Base-by-base conservation (phyloP, 176 grass and related monocot genomes). In the Aegilops umbellulata region DNA sequence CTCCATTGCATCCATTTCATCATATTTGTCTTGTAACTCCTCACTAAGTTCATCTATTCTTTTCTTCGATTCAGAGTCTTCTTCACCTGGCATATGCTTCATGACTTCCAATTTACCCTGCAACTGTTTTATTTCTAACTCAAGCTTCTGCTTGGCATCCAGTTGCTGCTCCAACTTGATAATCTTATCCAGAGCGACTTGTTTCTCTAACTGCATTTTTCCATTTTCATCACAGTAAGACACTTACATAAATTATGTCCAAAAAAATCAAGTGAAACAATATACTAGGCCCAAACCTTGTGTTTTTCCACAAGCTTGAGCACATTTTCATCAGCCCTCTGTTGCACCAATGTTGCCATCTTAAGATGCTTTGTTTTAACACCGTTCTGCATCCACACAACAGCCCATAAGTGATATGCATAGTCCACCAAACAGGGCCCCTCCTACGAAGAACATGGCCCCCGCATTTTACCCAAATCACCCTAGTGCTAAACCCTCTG, bases 291-390 rank as follows among this genome's bases (percentile, higher is more conserved):
- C 47, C 39, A 76, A 74, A 94, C 92, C 86, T 94, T 94, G n/a
- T 94, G 92, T 57, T 80, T 80, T 88, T 88, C 92, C 53, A 91
- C 85, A 82, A 94, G 86, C 78, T 31, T 90, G 23, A 94, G 74
- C 63, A 94, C 89, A 75, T 94, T 90, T 75, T 91, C 92, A 84
- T 94, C 88, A 67, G 88, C 83, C 74, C 76, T 94, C 65, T 88
- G 78, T 60, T 93, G 92, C 79, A 88, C 88, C 85, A 88, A 65
- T 27, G 79, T 85, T 58, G 92, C 92, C 85, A 90, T 68, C 72
- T 90, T 62, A 79, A 93, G 92, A 8, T 86, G 87, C 60, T 75
- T 83, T 79, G 87, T 88, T 65, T 90, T 93, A 24, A 88, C 30
- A 19, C 82, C 60, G 38, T 90, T 93, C 88, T 93, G 65, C 44